Percentiles rank a stretch among this genome's conserved stretches.
Evolutionary conservation across 805 yeast species (phyloP).

Genomic region (Yarrowia hollandica): DNA sequence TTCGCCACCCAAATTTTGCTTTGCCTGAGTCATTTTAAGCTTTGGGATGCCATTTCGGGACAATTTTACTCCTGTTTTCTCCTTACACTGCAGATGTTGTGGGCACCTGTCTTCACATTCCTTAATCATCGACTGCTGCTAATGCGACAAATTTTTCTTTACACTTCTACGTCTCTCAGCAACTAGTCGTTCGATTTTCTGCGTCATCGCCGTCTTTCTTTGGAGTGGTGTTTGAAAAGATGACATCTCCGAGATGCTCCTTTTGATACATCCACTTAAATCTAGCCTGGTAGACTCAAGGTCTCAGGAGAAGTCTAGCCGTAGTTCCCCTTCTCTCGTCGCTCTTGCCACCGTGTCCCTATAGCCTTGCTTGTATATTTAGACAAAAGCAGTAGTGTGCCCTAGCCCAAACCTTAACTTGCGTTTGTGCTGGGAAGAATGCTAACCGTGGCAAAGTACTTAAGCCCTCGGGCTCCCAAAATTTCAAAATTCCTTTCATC

Average conservation of each 20-base stretch:
- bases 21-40: slow-evolving; percentile 24
- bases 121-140: slow-evolving; percentile 17
- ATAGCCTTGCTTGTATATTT: slow-evolving; percentile 26
- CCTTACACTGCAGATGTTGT: slow-evolving; percentile 17
- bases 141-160: slow-evolving; percentile 21
- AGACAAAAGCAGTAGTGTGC: slow-evolving; percentile 17
- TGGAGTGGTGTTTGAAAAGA: not conserved
- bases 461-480: slow-evolving; percentile 30
- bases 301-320: slow-evolving; percentile 2
- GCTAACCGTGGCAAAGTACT: slow-evolving; percentile 28
- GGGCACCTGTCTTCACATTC: slow-evolving; percentile 23
- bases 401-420: slow-evolving; percentile 24
- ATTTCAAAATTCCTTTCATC: slow-evolving; percentile 29
- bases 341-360: slow-evolving; percentile 27
- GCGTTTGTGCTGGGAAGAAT: slow-evolving; percentile 29
- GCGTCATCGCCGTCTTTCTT: not conserved
- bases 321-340: slow-evolving; percentile 19
- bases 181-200: not conserved
- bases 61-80: slow-evolving; percentile 8
- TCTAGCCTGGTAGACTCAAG: slow-evolving; percentile 1
- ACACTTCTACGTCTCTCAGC: slow-evolving; percentile 12
- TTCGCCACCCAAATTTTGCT: slow-evolving; percentile 21
- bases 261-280: not conserved
- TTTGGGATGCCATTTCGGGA: slow-evolving; percentile 9
- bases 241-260: not conserved